Base-by-base conservation (phyloP, 371 early-diverging fungal genomes). In the Modicella reniformis region DNA sequence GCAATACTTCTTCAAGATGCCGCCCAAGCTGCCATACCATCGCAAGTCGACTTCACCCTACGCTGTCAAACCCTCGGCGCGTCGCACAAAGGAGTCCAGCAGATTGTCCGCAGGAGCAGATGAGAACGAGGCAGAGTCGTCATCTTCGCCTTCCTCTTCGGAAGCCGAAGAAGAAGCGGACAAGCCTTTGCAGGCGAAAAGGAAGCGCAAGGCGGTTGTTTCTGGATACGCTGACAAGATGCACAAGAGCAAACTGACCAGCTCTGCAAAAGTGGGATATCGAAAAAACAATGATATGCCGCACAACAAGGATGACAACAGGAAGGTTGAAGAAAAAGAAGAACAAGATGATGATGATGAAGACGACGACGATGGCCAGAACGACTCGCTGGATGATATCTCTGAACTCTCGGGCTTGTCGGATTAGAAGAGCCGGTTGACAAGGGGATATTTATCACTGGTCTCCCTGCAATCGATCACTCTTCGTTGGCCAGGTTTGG, bases 1-100 rank as follows among this genome's bases (percentile, higher is more conserved):
- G 67, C 89, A 88, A 72, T 88, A 88, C 74, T 88, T 89, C 72
- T 89, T 85, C 85, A 85, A 86, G 63, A 89, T 89, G 65, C 89
- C 88, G 37, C 87, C 87, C 55, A 87, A 87, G 83, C 69, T 87
- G 59, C 76, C 81, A 10, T 72, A 80, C 50, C 87, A 87, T 54
- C 87, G 87, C 66, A 77, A 77, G 59, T 72, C 79, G 5, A 60
- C 79, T 9, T 77, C 79, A 7, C 79, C 79, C 4, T 77, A 77
- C 47, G 79, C 79, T 0, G 79, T 77, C 58, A 77, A 77, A 59
- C 62, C 68, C 2, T 40, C 75, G 2, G 61, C 54, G 8, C 71
- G 71, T 28, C 79, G 72, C 12, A 52, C 53, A 49, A 77, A 77
- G 59, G 79, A 77, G 10, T 53, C 65, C n/a, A 67, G 72, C 59